phyloP scores from a whole-genome alignment of 345 rosid species.

The Raphanus sativus region DNA sequence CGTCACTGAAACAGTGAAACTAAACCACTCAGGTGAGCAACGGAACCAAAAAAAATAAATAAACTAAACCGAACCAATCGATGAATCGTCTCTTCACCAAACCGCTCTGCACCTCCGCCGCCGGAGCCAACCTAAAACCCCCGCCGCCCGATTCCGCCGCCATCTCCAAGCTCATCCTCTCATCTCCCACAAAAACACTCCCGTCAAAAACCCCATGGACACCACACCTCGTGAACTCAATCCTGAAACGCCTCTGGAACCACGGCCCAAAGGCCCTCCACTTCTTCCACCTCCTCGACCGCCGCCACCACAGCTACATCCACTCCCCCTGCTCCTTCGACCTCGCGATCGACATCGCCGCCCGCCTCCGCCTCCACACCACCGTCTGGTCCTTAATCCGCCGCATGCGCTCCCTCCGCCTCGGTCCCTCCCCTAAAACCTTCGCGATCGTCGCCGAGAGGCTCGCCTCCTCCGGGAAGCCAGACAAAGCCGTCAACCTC shows the following conservation, averaged over 20 bases:
- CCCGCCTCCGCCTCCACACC: slow-evolving; percentile 64
- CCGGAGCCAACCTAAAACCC: slow-evolving; percentile 19
- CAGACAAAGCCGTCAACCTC: slow-evolving; percentile 64
- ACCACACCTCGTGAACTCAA: slow-evolving; percentile 58
- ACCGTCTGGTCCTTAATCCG: slow-evolving; percentile 53
- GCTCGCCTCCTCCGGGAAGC: slow-evolving; percentile 66
- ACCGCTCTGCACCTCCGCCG: slow-evolving; percentile 24
- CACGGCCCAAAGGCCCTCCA: slow-evolving; percentile 81
- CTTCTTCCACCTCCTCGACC: slow-evolving; percentile 62
- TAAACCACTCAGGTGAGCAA: not conserved
- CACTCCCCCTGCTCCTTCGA: slow-evolving; percentile 74
- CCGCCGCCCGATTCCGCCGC: slow-evolving; percentile 32
- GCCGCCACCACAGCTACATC: slow-evolving; percentile 49
- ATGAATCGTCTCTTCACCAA: slow-evolving; percentile 32
- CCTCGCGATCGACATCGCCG: slow-evolving; percentile 76
- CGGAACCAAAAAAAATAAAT: not conserved
- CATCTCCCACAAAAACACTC: slow-evolving; percentile 41
- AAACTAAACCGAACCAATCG: not conserved
- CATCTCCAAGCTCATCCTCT: slow-evolving; percentile 47
- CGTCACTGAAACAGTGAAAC: not conserved
- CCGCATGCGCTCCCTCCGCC: slow-evolving; percentile 68
- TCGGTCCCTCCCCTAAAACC: slow-evolving; percentile 66
- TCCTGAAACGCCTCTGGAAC: slow-evolving; percentile 79
- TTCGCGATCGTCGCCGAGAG: slow-evolving; percentile 79
- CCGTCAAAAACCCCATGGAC: slow-evolving; percentile 55